phyloP scores from a whole-genome alignment of 192 early-diverging fungal species.

The Linnemannia schmuckeri region DNA sequence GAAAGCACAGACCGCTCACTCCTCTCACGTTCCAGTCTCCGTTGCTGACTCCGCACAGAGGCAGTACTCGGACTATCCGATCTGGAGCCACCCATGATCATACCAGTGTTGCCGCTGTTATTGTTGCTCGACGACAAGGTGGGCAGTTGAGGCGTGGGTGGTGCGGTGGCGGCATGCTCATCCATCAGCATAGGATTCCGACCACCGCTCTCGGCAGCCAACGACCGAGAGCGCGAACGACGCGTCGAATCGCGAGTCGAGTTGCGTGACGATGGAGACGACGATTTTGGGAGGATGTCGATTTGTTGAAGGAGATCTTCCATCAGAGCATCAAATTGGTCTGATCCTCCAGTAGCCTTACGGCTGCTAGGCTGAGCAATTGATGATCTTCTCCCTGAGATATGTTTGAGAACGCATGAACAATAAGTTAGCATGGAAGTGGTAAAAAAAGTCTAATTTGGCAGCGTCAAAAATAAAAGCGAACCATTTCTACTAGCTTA shows the following conservation, averaged over 20 bases:
- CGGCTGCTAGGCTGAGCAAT: not conserved
- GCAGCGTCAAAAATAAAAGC: not conserved
- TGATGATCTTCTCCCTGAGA: not conserved
- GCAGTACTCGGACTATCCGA: not conserved
- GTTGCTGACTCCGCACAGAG: not conserved
- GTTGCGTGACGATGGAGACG: not conserved
- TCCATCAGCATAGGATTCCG: not conserved
- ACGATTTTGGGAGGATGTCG: constrained; percentile 26
- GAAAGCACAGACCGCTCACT: not conserved
- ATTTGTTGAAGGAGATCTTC: constrained; percentile 58
- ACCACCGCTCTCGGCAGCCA: constrained; percentile 5
- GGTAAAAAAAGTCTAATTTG: no score
- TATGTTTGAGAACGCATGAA: not conserved
- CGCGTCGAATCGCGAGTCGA: constrained; percentile 11
- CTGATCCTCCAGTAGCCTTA: not conserved
- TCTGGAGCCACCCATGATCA: not conserved
- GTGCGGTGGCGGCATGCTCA: not conserved
- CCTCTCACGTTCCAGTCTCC: not conserved
- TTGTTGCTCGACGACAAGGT: not conserved
- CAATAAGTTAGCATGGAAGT: not conserved
- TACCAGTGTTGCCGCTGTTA: not conserved
- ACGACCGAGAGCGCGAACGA: constrained; percentile 25
- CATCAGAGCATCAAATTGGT: constrained; percentile 57
- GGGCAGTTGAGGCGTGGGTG: not conserved
- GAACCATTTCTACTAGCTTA: not conserved